phyloP scores from a whole-genome alignment of 116 monocot species.

The Dioscorea cayenensis region DNA sequence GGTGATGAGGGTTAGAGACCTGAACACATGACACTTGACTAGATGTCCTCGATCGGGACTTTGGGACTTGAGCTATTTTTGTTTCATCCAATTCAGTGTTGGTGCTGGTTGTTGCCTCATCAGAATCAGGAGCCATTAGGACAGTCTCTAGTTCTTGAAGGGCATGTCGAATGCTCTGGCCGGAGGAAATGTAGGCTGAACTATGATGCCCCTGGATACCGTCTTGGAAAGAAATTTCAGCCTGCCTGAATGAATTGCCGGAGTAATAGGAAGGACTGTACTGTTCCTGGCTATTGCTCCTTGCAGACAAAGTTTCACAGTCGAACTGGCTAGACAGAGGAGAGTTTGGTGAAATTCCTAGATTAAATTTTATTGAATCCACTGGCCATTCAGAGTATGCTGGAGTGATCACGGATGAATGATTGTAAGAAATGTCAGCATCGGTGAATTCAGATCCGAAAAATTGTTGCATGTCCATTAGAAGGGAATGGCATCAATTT shows the following conservation, averaged over 20 bases:
- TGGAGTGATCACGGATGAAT: constrained; percentile 13
- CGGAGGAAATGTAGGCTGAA: constrained; percentile 19
- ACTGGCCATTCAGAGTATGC: constrained; percentile 20
- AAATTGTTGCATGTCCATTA: constrained; percentile 58
- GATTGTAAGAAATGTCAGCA: constrained; percentile 20
- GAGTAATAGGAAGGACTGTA: constrained; percentile 1
- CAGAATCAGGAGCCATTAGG: constrained; percentile 68
- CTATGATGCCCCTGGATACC: background rate
- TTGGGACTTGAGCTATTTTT: constrained; percentile 10
- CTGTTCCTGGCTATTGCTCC: background rate
- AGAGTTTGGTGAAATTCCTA: constrained; percentile 47
- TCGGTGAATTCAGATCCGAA: constrained; percentile 31
- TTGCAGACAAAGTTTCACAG: constrained; percentile 5
- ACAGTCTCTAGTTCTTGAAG: constrained; percentile 60
- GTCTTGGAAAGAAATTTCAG: constrained; percentile 9
- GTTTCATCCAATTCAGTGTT: constrained; percentile 13
- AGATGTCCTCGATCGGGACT: constrained; percentile 31
- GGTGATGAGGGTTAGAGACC: constrained; percentile 3
- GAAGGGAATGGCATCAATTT: constrained; percentile 25
- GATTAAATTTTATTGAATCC: constrained; percentile 26
- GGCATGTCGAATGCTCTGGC: constrained; percentile 34
- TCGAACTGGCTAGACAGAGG: constrained; percentile 42
- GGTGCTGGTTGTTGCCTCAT: constrained; percentile 23
- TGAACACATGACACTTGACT: constrained; percentile 13
- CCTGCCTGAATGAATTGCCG: constrained; percentile 20